Percentiles rank a stretch among this genome's conserved stretches.
Evolutionary conservation across 371 early-diverging fungal genomes (phyloP).

Genomic region (Mortierella sp.): DNA sequence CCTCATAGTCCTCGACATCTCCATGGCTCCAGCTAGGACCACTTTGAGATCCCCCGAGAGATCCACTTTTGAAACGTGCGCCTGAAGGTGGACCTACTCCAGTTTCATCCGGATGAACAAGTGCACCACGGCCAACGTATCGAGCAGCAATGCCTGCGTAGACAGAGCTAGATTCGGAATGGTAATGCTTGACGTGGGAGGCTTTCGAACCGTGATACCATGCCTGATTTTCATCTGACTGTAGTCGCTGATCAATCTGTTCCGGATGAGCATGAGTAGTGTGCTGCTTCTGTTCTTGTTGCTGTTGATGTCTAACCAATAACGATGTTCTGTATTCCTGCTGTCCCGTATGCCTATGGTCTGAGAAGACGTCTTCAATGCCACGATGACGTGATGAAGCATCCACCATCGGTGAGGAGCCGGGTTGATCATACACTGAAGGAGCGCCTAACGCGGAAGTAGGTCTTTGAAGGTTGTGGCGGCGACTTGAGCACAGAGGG

Average conservation of each 20-base stretch:
- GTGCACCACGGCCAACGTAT: not conserved
- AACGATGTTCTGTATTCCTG: not conserved
- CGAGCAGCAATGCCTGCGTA: not conserved
- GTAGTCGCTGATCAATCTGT: constrained; percentile 9
- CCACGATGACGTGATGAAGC: not conserved
- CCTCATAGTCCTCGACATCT: not conserved
- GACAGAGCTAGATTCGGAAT: not conserved
- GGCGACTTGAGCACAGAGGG: constrained; percentile 59
- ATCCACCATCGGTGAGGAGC: constrained; percentile 2
- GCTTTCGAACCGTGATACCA: not conserved
- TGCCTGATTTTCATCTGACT: not conserved
- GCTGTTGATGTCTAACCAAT: not conserved
- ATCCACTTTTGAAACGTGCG: not conserved
- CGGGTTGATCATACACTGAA: not conserved
- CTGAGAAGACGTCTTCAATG: not conserved
- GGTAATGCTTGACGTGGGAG: not conserved
- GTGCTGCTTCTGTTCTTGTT: constrained; percentile 11
- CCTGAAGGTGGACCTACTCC: constrained; percentile 2
- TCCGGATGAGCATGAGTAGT: constrained; percentile 8
- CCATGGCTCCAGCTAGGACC: not conserved
- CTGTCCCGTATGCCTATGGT: constrained; percentile 6
- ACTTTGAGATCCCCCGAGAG: not conserved
- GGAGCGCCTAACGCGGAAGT: constrained; percentile 11
- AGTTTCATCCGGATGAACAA: not conserved
- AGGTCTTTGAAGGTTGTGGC: constrained; percentile 35